A percentile compares a stretch with the other conserved stretches of the same genome.
Evolutionary conservation across 2,329 filamentous ascomycete genomes (phyloP).

Genomic region (Neurospora crassa): DNA sequence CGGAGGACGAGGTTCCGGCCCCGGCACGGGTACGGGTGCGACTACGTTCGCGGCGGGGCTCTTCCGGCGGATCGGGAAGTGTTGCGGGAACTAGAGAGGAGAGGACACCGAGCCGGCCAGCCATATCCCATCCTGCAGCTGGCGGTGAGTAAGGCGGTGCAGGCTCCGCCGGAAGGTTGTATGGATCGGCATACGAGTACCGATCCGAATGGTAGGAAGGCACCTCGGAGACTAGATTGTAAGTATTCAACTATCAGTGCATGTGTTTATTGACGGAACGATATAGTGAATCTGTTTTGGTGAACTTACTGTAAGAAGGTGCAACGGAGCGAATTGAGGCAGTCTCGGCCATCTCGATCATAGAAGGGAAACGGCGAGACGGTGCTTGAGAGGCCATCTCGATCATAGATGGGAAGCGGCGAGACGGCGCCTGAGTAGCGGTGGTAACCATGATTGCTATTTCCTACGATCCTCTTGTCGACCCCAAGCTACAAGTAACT

Average conservation of each 20-base stretch:
- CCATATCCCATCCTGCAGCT: slow-evolving; percentile 5
- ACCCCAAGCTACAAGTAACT: not conserved
- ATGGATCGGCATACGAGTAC: slow-evolving; percentile 25
- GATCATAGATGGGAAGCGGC: not conserved
- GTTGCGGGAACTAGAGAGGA: not conserved
- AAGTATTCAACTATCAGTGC: not conserved
- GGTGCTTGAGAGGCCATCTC: not conserved
- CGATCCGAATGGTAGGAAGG: slow-evolving; percentile 50
- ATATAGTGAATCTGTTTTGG: not conserved
- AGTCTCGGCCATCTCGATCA: slow-evolving; percentile 34
- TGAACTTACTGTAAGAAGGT: slow-evolving; percentile 54
- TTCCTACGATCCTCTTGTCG: not conserved
- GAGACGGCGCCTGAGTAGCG: not conserved
- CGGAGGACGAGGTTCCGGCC: slow-evolving; percentile 22
- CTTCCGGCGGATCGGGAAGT: not conserved
- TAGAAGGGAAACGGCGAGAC: not conserved
- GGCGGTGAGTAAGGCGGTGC: slow-evolving; percentile 43
- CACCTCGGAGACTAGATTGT: slow-evolving; percentile 45
- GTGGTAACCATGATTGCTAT: not conserved
- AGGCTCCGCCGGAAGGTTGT: slow-evolving; percentile 29
- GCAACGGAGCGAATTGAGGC: slow-evolving; percentile 57
- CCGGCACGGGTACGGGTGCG: slow-evolving; percentile 14
- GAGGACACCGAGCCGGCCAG: not conserved
- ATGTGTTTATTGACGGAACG: not conserved
- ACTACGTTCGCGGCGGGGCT: not conserved